phyloP scores from a whole-genome alignment of 2,329 filamentous ascomycete genomes.

The Clonostachys rhizophaga region DNA sequence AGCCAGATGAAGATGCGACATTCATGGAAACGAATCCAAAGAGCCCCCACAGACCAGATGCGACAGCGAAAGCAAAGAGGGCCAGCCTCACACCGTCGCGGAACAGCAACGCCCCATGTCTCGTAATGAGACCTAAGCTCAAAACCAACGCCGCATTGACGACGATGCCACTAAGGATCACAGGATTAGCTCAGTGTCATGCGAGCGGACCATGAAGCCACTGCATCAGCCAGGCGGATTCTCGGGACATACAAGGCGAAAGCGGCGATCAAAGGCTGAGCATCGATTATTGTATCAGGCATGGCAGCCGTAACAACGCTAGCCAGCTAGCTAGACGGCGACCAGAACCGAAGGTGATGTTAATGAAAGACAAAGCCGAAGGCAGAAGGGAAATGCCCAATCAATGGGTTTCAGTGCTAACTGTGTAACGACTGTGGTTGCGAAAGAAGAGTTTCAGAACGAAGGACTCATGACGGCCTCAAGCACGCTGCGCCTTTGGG shows the following conservation, averaged over 20 bases:
- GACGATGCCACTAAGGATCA: constrained; percentile 37
- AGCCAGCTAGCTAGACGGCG: too few relatives aligned
- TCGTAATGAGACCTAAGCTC: constrained; percentile 39
- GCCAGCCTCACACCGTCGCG: constrained; percentile 60
- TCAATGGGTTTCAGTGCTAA: constrained; percentile 2
- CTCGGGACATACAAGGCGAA: background rate
- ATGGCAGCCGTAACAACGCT: too few relatives aligned
- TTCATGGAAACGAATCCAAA: constrained; percentile 44
- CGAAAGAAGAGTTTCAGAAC: too few relatives aligned
- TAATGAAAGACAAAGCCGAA: too few relatives aligned
- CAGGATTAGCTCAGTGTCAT: constrained; percentile 8
- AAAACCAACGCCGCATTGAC: constrained; percentile 44
- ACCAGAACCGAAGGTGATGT: too few relatives aligned
- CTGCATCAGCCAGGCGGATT: too few relatives aligned
- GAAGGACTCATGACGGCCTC: too few relatives aligned
- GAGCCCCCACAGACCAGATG: constrained; percentile 48
- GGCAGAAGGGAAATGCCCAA: constrained; percentile 1
- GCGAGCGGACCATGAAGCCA: background rate
- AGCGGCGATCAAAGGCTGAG: constrained; percentile 8
- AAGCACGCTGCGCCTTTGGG: too few relatives aligned
- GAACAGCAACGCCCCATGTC: constrained; percentile 42
- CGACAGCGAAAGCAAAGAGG: constrained; percentile 50
- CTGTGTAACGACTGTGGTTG: too few relatives aligned
- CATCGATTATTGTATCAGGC: constrained; percentile 3
- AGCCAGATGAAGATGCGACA: constrained; percentile 35